These are phyloP conservation scores for Ambrosia artemisiifolia DNA, from an alignment of 129 eudicot genomes.

Conservation along the genomic window DNA sequence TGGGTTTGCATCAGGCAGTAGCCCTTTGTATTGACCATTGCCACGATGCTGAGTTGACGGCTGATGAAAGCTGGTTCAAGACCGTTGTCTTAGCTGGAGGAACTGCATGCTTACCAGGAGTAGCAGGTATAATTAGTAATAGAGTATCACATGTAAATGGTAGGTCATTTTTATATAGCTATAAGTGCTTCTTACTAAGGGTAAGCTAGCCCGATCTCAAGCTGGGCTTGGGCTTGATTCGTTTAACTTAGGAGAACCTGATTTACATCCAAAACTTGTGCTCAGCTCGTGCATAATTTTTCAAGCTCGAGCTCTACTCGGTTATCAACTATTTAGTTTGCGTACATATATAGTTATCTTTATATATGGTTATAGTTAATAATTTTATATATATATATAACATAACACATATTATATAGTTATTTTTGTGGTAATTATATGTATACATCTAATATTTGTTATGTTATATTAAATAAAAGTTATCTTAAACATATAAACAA, in stretches of 20 bases:
- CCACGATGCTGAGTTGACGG: constrained; percentile 66
- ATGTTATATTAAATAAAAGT: not conserved
- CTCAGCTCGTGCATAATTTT: not conserved
- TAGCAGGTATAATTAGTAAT: constrained; percentile 52
- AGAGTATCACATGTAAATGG: not conserved
- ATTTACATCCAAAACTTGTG: not conserved
- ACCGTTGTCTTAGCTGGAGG: constrained; percentile 89
- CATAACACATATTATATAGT: too few relatives aligned
- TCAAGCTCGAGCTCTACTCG: not conserved
- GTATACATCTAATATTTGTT: not conserved
- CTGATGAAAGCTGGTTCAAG: constrained; percentile 78
- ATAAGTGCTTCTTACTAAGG: not conserved
- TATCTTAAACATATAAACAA: not conserved
- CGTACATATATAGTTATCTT: not conserved
- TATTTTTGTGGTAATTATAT: too few relatives aligned
- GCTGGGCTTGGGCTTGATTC: not conserved
- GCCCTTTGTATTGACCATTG: constrained; percentile 94
- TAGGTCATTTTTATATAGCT: not conserved
- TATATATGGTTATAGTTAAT: not conserved
- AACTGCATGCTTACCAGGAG: constrained; percentile 87
- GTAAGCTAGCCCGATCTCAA: not conserved
- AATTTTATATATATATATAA: not conserved
- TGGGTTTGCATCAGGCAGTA: constrained; percentile 92
- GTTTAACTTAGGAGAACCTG: not conserved
- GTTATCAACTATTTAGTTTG: not conserved